Evolutionary conservation across 225 moss, liverwort and hornwort genomes (phyloP).

Genomic region (Asterella californica): DNA sequence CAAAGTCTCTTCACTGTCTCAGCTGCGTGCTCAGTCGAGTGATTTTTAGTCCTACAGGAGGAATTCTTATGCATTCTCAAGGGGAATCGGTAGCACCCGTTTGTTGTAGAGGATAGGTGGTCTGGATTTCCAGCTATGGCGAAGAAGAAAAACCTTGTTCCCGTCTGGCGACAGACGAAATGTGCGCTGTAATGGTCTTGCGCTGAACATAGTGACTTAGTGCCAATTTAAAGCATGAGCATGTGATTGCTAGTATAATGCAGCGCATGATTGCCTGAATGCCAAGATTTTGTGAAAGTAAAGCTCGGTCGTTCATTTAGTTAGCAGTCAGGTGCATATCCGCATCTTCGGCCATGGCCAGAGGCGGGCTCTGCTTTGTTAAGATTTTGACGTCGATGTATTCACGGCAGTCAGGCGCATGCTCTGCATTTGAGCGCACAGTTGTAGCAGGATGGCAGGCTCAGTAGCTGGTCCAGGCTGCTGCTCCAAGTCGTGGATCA

Average conservation of each 20-base stretch:
- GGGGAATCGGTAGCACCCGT: too few species aligned
- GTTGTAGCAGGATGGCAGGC: conserved; percentile 12
- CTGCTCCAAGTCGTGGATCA: conserved; percentile 9
- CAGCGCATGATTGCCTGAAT: neutral
- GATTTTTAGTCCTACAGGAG: too few species aligned
- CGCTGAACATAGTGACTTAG: neutral
- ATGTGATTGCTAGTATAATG: neutral
- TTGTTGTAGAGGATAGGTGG: neutral
- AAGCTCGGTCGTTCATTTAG: neutral
- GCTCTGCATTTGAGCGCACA: neutral
- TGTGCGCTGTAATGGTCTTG: too few species aligned
- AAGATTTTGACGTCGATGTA: neutral
- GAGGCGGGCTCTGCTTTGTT: neutral
- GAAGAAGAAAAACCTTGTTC: neutral
- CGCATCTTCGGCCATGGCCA: neutral
- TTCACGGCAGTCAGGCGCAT: neutral
- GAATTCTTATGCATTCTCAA: too few species aligned
- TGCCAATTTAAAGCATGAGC: neutral
- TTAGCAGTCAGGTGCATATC: neutral
- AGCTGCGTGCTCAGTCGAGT: too few species aligned
- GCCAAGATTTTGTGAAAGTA: neutral
- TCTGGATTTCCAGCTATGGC: neutral
- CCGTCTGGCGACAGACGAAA: neutral
- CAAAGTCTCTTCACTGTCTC: too few species aligned
- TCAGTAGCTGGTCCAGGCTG: conserved; percentile 15